A percentile compares a stretch with the other conserved stretches of the same genome.
These are phyloP conservation scores for Boletus tomentosulus DNA, from an alignment of 768 basidiomycete genomes.

Conservation along the genomic window DNA sequence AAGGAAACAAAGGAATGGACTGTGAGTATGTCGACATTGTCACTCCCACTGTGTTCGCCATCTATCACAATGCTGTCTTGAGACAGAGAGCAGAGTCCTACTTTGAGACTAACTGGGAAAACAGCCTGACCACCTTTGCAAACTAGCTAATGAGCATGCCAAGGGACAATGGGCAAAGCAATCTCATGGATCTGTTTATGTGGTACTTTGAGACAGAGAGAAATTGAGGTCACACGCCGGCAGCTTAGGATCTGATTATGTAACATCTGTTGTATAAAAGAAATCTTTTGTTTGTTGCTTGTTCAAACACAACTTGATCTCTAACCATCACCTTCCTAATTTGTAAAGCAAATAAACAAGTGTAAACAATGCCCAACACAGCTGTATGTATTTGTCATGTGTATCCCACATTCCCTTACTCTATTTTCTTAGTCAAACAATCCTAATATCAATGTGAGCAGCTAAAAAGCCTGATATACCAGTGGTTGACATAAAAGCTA, in stretches of 20 bases:
- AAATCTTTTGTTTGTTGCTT: not conserved
- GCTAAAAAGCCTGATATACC: no score
- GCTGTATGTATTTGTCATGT: no score
- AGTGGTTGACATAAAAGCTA: no score
- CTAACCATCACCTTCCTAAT: constrained; percentile 1
- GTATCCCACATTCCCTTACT: no score
- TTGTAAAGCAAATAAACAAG: no score
- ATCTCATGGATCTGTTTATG: constrained; percentile 7
- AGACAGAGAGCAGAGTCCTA: not conserved
- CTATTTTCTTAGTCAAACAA: no score
- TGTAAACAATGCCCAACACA: not conserved
- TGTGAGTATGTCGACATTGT: constrained; percentile 2
- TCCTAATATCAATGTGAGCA: no score
- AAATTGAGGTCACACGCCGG: no score
- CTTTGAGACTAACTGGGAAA: not conserved
- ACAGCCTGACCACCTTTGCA: not conserved
- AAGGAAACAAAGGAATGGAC: not conserved
- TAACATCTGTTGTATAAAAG: not conserved
- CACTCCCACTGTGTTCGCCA: not conserved
- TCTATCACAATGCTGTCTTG: not conserved
- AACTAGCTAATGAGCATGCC: constrained; percentile 3
- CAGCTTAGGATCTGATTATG: not conserved
- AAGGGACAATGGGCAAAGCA: not conserved
- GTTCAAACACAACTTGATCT: not conserved
- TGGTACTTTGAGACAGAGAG: constrained; percentile 3